Percentiles rank a stretch among this genome's conserved stretches.
Conservation (phyloP, 345 rosid species). For the Firmiana major region DNA sequence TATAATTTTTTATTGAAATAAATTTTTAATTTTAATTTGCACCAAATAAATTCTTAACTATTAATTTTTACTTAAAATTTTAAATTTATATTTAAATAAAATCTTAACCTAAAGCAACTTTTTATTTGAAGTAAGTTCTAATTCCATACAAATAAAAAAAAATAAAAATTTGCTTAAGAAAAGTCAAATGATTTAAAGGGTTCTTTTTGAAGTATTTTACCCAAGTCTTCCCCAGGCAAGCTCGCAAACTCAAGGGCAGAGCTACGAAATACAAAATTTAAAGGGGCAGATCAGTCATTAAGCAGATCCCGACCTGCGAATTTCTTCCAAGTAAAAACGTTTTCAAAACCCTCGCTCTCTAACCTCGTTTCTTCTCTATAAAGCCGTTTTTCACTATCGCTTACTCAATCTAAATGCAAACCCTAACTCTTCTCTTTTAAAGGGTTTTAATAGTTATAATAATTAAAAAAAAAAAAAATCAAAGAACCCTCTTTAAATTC, state of each 20-base stretch:
- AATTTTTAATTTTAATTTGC: no score
- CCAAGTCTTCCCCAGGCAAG: no score
- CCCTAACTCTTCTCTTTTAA: slow-evolving; percentile 32
- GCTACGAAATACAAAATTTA: background rate
- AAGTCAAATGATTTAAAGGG: no score
- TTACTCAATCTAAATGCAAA: slow-evolving; percentile 29
- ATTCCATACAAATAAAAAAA: no score
- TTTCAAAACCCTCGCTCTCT: slow-evolving; percentile 47
- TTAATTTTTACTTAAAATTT: no score
- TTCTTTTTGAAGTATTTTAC: no score
- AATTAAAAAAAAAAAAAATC: background rate
- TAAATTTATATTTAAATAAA: no score
- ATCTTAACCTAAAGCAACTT: no score
- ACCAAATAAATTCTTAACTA: no score
- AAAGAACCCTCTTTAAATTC: background rate
- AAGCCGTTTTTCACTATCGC: slow-evolving; percentile 14
- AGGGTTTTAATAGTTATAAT: slow-evolving; percentile 21
- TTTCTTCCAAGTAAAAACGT: slow-evolving; percentile 8
- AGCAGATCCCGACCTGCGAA: background rate
- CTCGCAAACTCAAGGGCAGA: background rate
- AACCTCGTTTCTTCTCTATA: slow-evolving; percentile 13
- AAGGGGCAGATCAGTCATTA: slow-evolving; percentile 14
- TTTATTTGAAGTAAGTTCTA: no score
- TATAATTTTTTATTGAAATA: no score
- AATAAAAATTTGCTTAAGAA: no score